Evolutionary conservation across 2,329 filamentous ascomycete species (phyloP), one percentile per base, ranked within the genome.

Genomic region (Cytospora mali): DNA sequence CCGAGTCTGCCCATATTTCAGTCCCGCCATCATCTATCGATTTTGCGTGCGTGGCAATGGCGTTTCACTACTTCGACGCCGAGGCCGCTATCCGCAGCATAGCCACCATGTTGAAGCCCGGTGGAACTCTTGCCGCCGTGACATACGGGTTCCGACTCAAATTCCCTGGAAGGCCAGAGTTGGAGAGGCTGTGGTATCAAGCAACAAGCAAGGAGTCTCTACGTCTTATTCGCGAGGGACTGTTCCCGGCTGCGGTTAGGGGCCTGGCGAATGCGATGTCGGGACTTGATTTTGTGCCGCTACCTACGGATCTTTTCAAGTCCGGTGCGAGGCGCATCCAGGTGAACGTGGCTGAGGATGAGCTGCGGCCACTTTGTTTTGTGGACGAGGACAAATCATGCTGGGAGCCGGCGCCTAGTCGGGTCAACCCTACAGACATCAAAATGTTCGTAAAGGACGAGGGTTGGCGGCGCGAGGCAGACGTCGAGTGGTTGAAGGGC

Each of bases 31-130:
- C 35, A 1, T 68, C 67, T 5, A 54, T 66, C 48, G 66, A 69
- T 56, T 64, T 68, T n/a, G 31, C 64, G 13, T 59, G 55, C 25
- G 57, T 68, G 21, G 65, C 61, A 58, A 68, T 69, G 67, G 65
- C 64, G 2, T 67, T 69, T 27, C 67, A 69, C 57, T 68, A 66
- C 58, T 67, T 69, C 55, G 60, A 68, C n/a, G 53, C 58, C 13
- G 56, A 50, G 7, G 51, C 35, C 1, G 65, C 66, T 2, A 58
- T 67, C n/a, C 60, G 60, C 21, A 53, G 67, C 14, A 61, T 68
- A 7, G 64, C 63, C 6, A 33, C 28, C 5, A 68, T 62, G 16
- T 58, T 68, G 18, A 61, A 51, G 29, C 62, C 68, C 0, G 68
- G 68, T 0, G 64, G 58, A 18, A 67, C 64, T 7, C 39, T 69